Base-by-base conservation (phyloP, 257 asterid species). In the Jacaranda mimosifolia region DNA sequence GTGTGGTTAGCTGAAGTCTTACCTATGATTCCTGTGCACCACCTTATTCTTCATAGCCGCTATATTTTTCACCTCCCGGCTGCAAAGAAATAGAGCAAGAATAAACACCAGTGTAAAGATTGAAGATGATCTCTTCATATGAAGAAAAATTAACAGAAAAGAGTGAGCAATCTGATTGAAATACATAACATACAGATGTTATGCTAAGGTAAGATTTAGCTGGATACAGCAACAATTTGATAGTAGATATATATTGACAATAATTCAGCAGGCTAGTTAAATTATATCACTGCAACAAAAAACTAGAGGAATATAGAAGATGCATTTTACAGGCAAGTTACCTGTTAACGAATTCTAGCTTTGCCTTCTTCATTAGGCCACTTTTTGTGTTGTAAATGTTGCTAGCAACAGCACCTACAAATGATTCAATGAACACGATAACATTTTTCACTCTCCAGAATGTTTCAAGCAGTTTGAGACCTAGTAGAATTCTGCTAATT, bases 351-450 rank as follows among this genome's bases (percentile, higher is more conserved):
- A 85, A 96, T 21, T 96, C 98, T 18, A 84, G 49, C 88, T 90
- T 96, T 72, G 99, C 91, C 87, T 96, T 96, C 94, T 91, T 96
- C 98, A 95, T 81, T 81, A 96, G 77, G 81, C 77, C 77, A 76
- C 97, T 90, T 84, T 88, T 96, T 18, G 96, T 88, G 86, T 83
- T 91, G 89, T 86, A 87, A 79, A 86, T 80, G 83, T 83, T 83
- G 80, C 73, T 80, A 55, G 85, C 88, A 72, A 46, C 76, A 68
- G 80, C 80, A 71, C 91, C 90, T 83, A 68, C 15, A 68, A 6
- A 74, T 21, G 64, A 57, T 68, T 76, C 51, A 71, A 68, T 19
- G 19, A 15, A 52, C 51, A 55, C 35, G 1, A 5, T 9, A 42
- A 49, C 43, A 71, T 64, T 17, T 9, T 81, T 68, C 26, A 63